Conservation (phyloP, 331 rosid genomes). For the Quercus lobata region DNA sequence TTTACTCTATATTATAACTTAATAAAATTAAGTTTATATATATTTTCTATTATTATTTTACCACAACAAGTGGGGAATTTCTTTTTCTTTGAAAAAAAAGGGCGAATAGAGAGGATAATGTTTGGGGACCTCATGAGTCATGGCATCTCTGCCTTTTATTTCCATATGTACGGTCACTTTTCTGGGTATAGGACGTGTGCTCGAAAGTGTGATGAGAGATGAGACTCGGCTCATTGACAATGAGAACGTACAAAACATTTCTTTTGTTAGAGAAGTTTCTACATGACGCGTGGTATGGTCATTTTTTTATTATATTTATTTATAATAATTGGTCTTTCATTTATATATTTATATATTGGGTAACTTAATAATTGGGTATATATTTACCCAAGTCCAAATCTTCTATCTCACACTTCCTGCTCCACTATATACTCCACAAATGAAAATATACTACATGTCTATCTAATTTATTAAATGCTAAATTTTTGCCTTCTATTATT, state of each 20-base stretch:
- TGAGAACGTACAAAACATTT: neutral
- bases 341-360: too few species aligned
- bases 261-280: neutral
- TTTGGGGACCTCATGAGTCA: slow-evolving; percentile 34
- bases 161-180: slow-evolving; percentile 15
- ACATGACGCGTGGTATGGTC: neutral
- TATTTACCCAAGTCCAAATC: too few species aligned
- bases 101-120: slow-evolving; percentile 24
- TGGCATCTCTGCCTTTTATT: slow-evolving; percentile 17
- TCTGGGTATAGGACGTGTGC: slow-evolving; percentile 2
- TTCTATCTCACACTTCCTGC: too few species aligned
- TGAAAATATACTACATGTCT: too few species aligned
- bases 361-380: too few species aligned
- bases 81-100: neutral
- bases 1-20: too few species aligned
- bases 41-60: neutral
- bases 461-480: too few species aligned
- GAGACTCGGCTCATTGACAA: neutral
- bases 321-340: neutral
- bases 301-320: neutral
- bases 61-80: neutral
- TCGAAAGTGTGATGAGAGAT: neutral
- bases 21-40: too few species aligned
- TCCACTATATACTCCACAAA: too few species aligned
- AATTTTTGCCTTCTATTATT: too few species aligned